Evolutionary conservation across 2,329 filamentous ascomycete species (phyloP), one percentile per base, ranked within the genome.

Genomic region (Chrysoporthe cubensis): DNA sequence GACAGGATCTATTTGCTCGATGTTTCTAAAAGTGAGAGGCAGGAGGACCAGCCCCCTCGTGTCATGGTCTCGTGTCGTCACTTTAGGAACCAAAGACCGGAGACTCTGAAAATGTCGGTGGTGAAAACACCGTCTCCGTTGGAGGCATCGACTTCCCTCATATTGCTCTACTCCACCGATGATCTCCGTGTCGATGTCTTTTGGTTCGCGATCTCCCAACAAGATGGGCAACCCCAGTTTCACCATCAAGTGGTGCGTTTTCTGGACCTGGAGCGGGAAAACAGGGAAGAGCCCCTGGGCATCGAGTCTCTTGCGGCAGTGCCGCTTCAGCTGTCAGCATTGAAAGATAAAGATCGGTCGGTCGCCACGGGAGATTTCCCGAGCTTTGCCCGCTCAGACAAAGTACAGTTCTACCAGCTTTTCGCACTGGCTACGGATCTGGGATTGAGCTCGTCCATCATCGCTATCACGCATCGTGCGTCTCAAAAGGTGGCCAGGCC

Each of bases 1-100:
- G 80, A 79, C 0, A 79, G 79, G 40, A 66, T 91, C 0, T 78
- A 84, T 44, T 81, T 85, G 78, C 71, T 87, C n/a, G 78, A 83
- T 60, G 73, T 85, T 16, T 60, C 65, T 18, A 52, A 37, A 56
- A 32, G 52, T 13, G 62, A 69, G 11, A 66, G 64, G 67, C 26
- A 32, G 66, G 54, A 67, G 14, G 34, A 34, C 37, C 50, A 32
- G 14, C 40, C 61, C 21, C 64, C 64, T 8, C 43, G 71, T 4
- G 73, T 83, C 50, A 65, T 83, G 1, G 75, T 83, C 4, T 84
- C 81, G 5, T 79, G 79, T 71, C 80, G 77, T 58, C 85, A 87
- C 71, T 78, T 81, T 42, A 79, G 80, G 62, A 77, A 79, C 60
- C 64, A 72, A 13, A 75, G 75, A 34, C 79, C 81, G 70, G 75